Percentiles rank a stretch among this genome's conserved stretches.
Conservation (phyloP, 768 basidiomycete genomes). For the Galerina marginata region DNA sequence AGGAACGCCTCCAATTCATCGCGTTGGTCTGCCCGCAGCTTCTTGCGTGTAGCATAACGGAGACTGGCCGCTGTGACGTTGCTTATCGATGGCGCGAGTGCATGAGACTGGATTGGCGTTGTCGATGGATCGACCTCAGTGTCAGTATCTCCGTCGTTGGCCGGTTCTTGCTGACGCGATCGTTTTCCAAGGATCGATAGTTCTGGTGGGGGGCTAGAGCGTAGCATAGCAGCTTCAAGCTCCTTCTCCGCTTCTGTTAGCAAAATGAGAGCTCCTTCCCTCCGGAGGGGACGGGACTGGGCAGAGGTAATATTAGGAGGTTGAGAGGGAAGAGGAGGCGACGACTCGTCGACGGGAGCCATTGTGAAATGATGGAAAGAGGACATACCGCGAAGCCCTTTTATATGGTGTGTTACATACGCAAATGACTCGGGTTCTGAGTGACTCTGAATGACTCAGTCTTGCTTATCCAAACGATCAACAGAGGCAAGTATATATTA, state of each 20-base stretch:
- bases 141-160: slow-evolving; percentile 10
- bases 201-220: slow-evolving; percentile 11
- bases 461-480: no score
- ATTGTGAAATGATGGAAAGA: no score
- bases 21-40: slow-evolving; percentile 16
- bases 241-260: slow-evolving; percentile 12
- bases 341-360: no score
- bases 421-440: no score
- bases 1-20: slow-evolving; percentile 14
- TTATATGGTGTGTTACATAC: no score
- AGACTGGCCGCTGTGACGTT: slow-evolving; percentile 13
- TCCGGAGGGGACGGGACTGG: slow-evolving; percentile 2
- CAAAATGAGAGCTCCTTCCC: slow-evolving; percentile 12
- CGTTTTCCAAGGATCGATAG: slow-evolving; percentile 5
- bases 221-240: slow-evolving; percentile 13
- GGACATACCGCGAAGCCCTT: no score
- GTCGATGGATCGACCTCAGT: background rate
- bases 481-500: no score
- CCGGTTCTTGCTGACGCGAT: background rate
- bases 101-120: background rate
- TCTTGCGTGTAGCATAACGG: slow-evolving; percentile 10
- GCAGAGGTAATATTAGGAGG: background rate
- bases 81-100: slow-evolving; percentile 1
- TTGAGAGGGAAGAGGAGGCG: background rate
- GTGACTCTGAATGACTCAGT: no score